Evolutionary conservation across 1,284 basidiomycete species (phyloP), one percentile per base, ranked within the genome.

Genomic region (Marasmius tenuissimus): DNA sequence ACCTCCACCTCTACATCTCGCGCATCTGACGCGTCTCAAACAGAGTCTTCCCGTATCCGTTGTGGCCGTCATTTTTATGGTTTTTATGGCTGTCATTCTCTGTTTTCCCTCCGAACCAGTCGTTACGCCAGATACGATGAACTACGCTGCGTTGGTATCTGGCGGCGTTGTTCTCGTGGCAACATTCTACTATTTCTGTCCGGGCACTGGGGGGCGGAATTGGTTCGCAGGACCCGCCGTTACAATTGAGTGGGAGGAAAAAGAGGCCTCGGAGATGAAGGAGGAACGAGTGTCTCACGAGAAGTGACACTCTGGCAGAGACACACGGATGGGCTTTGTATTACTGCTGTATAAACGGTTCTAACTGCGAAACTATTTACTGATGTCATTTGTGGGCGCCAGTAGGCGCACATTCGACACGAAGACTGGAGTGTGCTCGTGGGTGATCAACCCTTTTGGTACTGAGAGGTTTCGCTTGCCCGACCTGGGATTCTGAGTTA

Each of bases 141-240:
- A 76, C 27, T 74, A 76, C 37, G 68, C 73, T 6, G 64, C 66
- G 1, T 64, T 72, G 11, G 70, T 74, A 1, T 59, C 73, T 42
- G 68, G 72, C 0, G 71, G 73, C 1, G 53, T 62, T 4, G 37
- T 65, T 18, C 7, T 62, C 10, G 37, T 67, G 14, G 39, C 65
- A 4, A 48, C 59, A 10, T 45, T 33, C 11, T 68, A 65, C 57
- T 73, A 71, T 57, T 71, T 67, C 60, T 65, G 69, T 62, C 69
- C 69, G n/a, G 61, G 63, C 20, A 66, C 66, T 59, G 67, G 68
- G 18, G 70, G 70, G 10, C 54, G 62, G 11, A 52, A 72, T 42
- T 71, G 71, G 71, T 71, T 71, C 60, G 57, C 62, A 34, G 70
- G 70, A 4, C 70, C 70, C 11, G 63, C 69, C 3, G 45, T 60